These are phyloP conservation scores for Naumovozyma dairenensis DNA, from an alignment of 805 yeast species.

Conservation along the genomic window DNA sequence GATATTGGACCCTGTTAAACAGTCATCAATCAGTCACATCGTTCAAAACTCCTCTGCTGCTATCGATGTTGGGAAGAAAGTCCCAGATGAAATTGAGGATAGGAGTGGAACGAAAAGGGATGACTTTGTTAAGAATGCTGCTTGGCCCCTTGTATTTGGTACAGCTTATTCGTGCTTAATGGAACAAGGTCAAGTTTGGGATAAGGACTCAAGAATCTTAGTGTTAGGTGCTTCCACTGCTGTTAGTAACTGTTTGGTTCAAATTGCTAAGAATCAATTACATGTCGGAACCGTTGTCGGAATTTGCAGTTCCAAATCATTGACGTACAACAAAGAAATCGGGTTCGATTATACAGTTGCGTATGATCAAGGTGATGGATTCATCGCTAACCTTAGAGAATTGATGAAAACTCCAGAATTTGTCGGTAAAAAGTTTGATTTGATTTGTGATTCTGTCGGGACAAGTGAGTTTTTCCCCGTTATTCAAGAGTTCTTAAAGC, in stretches of 20 bases:
- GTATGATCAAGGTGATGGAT: slow-evolving; percentile 37
- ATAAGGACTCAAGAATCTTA: slow-evolving; percentile 40
- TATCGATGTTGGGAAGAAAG: slow-evolving; percentile 3
- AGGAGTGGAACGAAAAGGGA: slow-evolving; percentile 27
- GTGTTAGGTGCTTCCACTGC: slow-evolving; percentile 69
- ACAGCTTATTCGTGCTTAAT: slow-evolving; percentile 44
- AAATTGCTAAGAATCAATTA: slow-evolving; percentile 42
- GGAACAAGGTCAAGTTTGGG: slow-evolving; percentile 28
- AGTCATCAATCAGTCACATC: slow-evolving; percentile 29
- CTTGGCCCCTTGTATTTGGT: slow-evolving; percentile 53
- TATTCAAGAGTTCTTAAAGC: slow-evolving; percentile 36
- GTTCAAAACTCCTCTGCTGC: too few relatives aligned
- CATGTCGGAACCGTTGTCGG: slow-evolving; percentile 45
- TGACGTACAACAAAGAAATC: slow-evolving; percentile 32
- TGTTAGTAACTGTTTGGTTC: slow-evolving; percentile 50
- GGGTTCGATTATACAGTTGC: slow-evolving; percentile 57
- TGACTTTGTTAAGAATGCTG: slow-evolving; percentile 31
- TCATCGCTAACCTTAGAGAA: slow-evolving; percentile 29
- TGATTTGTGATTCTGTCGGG: slow-evolving; percentile 60
- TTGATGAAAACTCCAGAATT: slow-evolving; percentile 21
- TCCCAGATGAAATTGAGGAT: slow-evolving; percentile 2
- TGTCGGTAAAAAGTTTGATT: slow-evolving; percentile 42
- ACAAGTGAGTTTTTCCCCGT: slow-evolving; percentile 39
- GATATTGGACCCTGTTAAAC: slow-evolving; percentile 28
- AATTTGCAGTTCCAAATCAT: slow-evolving; percentile 43